phyloP scores from a whole-genome alignment of 1,284 basidiomycete species.

The Ceratobasidium sp. region DNA sequence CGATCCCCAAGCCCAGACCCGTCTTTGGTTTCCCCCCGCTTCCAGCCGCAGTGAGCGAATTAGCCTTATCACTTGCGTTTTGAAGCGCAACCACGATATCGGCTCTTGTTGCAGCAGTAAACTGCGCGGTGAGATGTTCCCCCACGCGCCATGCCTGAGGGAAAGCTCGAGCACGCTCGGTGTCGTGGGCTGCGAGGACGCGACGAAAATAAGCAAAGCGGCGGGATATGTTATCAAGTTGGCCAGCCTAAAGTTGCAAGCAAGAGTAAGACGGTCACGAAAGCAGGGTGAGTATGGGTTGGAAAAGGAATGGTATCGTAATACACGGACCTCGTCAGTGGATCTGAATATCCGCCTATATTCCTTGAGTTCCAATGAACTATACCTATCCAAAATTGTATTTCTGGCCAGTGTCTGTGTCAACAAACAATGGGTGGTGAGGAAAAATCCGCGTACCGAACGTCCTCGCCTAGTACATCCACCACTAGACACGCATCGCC shows the following conservation, averaged over 20 bases:
- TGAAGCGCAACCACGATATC: conserved; percentile 32
- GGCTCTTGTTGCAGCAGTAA: conserved; percentile 76
- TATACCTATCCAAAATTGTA: conserved; percentile 88
- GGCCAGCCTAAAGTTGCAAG: conserved; percentile 66
- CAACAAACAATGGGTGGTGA: neutral
- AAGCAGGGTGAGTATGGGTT: neutral
- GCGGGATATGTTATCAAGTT: conserved; percentile 92
- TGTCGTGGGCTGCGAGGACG: conserved; percentile 86
- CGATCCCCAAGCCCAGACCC: conserved; percentile 4
- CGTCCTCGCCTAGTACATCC: conserved; percentile 85
- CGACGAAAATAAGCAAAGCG: conserved; percentile 96
- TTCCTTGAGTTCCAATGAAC: conserved; percentile 89
- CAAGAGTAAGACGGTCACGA: conserved; percentile 1
- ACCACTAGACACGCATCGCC: conserved; percentile 82
- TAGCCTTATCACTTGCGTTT: conserved; percentile 23
- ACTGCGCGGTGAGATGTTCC: conserved; percentile 79
- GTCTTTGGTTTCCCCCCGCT: neutral
- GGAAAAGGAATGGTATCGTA: neutral
- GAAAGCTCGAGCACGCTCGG: conserved; percentile 83
- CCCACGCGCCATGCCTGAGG: conserved; percentile 83
- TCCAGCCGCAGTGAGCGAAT: neutral
- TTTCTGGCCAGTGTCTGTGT: conserved; percentile 49
- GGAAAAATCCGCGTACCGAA: conserved; percentile 57
- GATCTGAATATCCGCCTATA: conserved; percentile 95
- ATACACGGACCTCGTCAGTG: conserved; percentile 70